Percentiles rank a stretch among this genome's conserved stretches.
Evolutionary conservation across 345 rosid species (phyloP).

Genomic region (Lepidium didymum): DNA sequence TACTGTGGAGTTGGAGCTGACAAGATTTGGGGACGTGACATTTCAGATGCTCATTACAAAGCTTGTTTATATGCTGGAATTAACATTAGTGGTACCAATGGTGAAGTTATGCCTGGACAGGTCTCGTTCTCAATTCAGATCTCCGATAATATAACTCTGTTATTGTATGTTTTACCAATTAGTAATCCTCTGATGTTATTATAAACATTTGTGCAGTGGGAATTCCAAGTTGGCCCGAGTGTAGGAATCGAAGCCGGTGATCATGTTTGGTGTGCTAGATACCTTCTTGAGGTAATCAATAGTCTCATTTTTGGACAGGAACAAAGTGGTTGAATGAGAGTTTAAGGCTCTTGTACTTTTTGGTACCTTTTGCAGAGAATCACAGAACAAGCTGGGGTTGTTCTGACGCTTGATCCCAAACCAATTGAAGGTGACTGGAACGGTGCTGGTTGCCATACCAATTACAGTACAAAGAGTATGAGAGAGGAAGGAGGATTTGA

Average conservation of each 20-base stretch:
- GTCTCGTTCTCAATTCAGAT: conserved; percentile 26
- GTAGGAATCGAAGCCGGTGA: conserved; percentile 96
- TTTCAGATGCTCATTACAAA: conserved; percentile 41
- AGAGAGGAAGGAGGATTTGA: conserved; percentile 93
- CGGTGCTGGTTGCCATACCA: conserved; percentile 99
- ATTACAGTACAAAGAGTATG: conserved; percentile 92
- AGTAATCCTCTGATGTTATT: background rate
- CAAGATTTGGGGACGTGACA: conserved; percentile 92
- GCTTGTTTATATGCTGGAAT: conserved; percentile 79
- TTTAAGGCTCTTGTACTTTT: background rate
- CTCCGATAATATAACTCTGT: background rate
- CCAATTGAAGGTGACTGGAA: conserved; percentile 99
- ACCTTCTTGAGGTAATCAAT: conserved; percentile 83
- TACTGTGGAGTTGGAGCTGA: conserved; percentile 98
- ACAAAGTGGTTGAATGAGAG: background rate
- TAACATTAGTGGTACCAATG: conserved; percentile 90
- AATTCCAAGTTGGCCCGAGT: conserved; percentile 96
- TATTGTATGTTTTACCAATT: background rate
- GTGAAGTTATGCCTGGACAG: conserved; percentile 99
- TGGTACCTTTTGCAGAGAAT: conserved; percentile 57
- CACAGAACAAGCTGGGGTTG: conserved; percentile 96
- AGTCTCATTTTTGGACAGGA: background rate
- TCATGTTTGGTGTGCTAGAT: conserved; percentile 91
- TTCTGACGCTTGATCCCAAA: conserved; percentile 86
- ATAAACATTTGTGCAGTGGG: conserved; percentile 58